Evolutionary conservation across 495 filamentous ascomycete species (phyloP), one percentile per base, ranked within the genome.

Genomic region (Oleoguttula mirabilis): DNA sequence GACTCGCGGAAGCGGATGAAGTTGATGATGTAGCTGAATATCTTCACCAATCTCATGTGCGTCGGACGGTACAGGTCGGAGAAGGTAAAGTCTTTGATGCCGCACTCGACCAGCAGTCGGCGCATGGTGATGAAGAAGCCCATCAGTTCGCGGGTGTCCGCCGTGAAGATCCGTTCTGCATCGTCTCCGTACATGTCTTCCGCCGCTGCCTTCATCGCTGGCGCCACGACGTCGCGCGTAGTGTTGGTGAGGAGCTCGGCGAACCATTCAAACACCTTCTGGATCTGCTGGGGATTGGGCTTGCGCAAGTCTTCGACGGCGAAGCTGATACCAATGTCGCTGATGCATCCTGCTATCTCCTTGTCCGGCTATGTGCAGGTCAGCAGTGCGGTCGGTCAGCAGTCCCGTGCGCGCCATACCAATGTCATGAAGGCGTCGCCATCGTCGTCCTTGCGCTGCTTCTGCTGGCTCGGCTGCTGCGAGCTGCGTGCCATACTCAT

Each of bases 181-280:
- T 83, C 75, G 42, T 79, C 81, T 48, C 84, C 84, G 55, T 78
- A 84, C 3, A 93, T 60, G 57, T 95, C 82, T 47, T 93, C 83
- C 15, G 80, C 77, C 0, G 87, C 87, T 4, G 86, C 87, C 56
- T 76, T 78, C 82, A 96, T 93, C 1, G 87, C 86, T 17, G 90
- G 92, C 52, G 95, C 87, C 36, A 98, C 81, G 3, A 86, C 84
- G 38, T 88, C 83, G 36, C 82, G 77, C 15, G 85, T 93, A 33
- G 80, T 76, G 61, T 93, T 93, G 72, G 95, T 84, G 17, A 96
- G 71, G 10, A 94, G 66, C 55, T 94, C 87, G 33, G 84, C 88
- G 55, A 96, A 92, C 83, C 84, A 92, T 72, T 98, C 90, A 47
- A 94, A 88, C 24, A 98, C 82, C 71, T 85, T 82, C 62, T 96